Percentiles rank a stretch among this genome's conserved stretches.
phyloP scores from a whole-genome alignment of 805 yeast species.

The Starmerella kuoi region DNA sequence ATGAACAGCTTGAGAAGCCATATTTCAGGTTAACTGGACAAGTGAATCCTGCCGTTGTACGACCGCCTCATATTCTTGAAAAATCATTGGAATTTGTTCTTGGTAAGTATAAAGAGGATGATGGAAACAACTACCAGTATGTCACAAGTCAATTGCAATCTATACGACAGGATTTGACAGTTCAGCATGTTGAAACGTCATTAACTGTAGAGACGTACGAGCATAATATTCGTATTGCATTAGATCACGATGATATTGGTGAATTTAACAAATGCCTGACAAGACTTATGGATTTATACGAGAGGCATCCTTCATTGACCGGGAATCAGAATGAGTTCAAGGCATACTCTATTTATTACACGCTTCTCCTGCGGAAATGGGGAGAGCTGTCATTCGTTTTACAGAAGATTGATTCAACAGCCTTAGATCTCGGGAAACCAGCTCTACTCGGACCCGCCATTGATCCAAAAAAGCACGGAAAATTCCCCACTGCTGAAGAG shows the following conservation, averaged over 20 bases:
- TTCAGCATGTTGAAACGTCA: conserved; percentile 69
- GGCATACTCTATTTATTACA: conserved; percentile 13
- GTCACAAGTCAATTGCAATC: conserved; percentile 84
- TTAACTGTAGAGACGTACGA: conserved; percentile 75
- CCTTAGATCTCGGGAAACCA: not conserved
- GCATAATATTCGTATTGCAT: conserved; percentile 74
- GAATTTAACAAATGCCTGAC: conserved; percentile 94
- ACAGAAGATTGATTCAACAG: not conserved
- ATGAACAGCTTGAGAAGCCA: conserved; percentile 56
- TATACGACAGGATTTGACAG: conserved; percentile 83
- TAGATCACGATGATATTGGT: conserved; percentile 73
- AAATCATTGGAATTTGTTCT: conserved; percentile 45
- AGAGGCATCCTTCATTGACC: not conserved
- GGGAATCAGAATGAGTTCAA: conserved; percentile 9
- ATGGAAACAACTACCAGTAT: conserved; percentile 50
- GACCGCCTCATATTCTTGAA: conserved; percentile 56
- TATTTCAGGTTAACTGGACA: conserved; percentile 81
- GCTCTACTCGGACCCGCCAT: not conserved
- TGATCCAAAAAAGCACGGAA: not conserved
- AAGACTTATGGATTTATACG: conserved; percentile 40
- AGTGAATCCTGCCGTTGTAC: conserved; percentile 71
- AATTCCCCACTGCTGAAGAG: not conserved
- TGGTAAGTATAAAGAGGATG: conserved; percentile 38
- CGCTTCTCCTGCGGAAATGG: conserved; percentile 11
- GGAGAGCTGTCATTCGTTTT: conserved; percentile 6